phyloP scores from a whole-genome alignment of 306 rosid genomes.

The Lotus japonicus region DNA sequence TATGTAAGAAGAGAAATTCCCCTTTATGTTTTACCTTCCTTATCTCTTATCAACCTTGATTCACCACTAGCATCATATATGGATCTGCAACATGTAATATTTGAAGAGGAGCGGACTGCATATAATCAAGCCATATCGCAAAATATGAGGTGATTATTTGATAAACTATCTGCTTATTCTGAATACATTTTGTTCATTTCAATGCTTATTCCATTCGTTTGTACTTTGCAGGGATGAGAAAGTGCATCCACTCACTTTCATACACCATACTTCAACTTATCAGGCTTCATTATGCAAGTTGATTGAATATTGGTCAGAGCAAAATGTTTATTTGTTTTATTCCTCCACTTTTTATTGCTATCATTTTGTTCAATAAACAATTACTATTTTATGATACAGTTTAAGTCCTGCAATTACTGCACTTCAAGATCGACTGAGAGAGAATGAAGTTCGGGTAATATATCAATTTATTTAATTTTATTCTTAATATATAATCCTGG shows the following conservation, averaged over 20 bases:
- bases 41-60: conserved; percentile 58
- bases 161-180: conserved; percentile 11
- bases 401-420: conserved; percentile 89
- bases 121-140: conserved; percentile 80
- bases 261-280: conserved; percentile 94
- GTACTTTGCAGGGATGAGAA: conserved; percentile 71
- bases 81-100: conserved; percentile 81
- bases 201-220: conserved; percentile 6
- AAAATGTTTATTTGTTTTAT: conserved; percentile 7
- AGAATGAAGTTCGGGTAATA: conserved; percentile 89
- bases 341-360: not conserved
- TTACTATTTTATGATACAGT: conserved; percentile 47
- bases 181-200: not conserved
- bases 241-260: conserved; percentile 84
- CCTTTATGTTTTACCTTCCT: conserved; percentile 69
- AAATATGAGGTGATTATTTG: conserved; percentile 65
- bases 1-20: conserved; percentile 85
- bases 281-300: conserved; percentile 98
- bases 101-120: conserved; percentile 88
- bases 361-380: not conserved
- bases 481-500: not conserved
- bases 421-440: conserved; percentile 83
- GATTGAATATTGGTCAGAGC: conserved; percentile 88
- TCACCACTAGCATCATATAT: conserved; percentile 68
- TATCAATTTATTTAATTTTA: conserved; percentile 17